Percentiles rank a stretch among this genome's conserved stretches.
These are phyloP conservation scores for Rhodosporidiobolus odoratus DNA, from an alignment of 768 basidiomycete species.

Conservation along the genomic window DNA sequence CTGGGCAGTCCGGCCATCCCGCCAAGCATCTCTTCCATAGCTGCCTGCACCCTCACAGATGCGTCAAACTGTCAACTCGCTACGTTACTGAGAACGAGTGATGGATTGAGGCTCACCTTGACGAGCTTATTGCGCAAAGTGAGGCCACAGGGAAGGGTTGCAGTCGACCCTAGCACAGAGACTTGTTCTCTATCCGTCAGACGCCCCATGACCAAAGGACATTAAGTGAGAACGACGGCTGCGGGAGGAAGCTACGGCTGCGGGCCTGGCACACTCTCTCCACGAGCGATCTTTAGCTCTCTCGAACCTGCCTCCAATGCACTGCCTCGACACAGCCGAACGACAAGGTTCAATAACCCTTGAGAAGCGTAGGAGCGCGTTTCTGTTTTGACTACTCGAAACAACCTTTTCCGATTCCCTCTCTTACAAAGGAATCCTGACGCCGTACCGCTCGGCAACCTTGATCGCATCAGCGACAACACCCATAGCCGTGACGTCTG, in stretches of 20 bases:
- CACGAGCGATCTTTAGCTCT: no score
- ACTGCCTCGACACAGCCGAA: no score
- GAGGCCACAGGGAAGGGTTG: constrained; percentile 25
- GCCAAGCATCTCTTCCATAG: constrained; percentile 81
- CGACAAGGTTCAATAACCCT: no score
- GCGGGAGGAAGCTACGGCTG: background rate
- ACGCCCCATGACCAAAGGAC: background rate
- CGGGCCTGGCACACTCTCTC: no score
- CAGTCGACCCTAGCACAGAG: background rate
- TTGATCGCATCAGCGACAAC: constrained; percentile 78
- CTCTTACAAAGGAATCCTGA: constrained; percentile 13
- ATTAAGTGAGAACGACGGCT: background rate
- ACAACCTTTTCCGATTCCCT: background rate
- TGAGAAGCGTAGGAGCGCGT: no score
- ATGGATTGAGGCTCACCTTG: constrained; percentile 48
- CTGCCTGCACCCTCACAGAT: constrained; percentile 55
- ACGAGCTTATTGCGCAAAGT: constrained; percentile 51
- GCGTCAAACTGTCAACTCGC: background rate
- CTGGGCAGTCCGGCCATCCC: constrained; percentile 64
- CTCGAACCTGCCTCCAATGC: no score
- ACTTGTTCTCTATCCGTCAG: background rate
- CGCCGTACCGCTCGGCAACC: constrained; percentile 45
- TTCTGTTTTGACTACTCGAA: no score
- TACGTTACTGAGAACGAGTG: background rate
- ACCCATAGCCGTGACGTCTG: constrained; percentile 97